Conservation (phyloP, 2,329 filamentous ascomycete species). For the Graphiopsis chlorocephala region DNA sequence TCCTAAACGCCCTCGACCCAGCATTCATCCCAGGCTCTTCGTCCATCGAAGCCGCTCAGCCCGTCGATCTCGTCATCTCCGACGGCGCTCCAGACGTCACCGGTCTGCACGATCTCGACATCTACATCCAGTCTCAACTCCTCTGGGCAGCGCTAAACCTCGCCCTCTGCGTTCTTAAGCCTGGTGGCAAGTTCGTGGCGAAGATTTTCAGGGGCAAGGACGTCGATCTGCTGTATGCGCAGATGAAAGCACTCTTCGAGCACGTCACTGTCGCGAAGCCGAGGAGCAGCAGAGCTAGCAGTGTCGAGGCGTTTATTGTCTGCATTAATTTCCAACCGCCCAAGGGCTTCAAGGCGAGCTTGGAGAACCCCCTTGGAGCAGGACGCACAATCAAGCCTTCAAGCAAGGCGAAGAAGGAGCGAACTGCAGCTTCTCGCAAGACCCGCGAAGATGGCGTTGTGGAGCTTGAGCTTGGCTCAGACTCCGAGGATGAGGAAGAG, state of each 20-base stretch:
- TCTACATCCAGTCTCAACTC: slow-evolving; percentile 94
- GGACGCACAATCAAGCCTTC: slow-evolving; percentile 50
- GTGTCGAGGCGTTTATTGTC: slow-evolving; percentile 94
- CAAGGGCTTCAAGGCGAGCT: slow-evolving; percentile 67
- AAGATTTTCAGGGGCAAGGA: slow-evolving; percentile 96
- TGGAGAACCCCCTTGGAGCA: slow-evolving; percentile 71
- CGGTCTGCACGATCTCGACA: slow-evolving; percentile 93
- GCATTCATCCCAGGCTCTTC: slow-evolving; percentile 43
- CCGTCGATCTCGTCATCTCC: slow-evolving; percentile 89
- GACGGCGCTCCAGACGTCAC: slow-evolving; percentile 97
- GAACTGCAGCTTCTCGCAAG: slow-evolving; percentile 28
- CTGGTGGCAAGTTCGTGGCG: slow-evolving; percentile 92
- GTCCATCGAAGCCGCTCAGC: slow-evolving; percentile 58
- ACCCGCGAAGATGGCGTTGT: slow-evolving; percentile 47
- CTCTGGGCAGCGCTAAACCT: slow-evolving; percentile 93
- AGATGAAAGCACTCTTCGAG: slow-evolving; percentile 87
- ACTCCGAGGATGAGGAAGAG: slow-evolving; percentile 38
- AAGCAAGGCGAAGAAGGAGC: slow-evolving; percentile 12
- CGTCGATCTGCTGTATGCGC: slow-evolving; percentile 91
- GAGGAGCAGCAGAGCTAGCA: slow-evolving; percentile 89
- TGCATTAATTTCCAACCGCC: slow-evolving; percentile 87
- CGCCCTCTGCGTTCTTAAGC: slow-evolving; percentile 85
- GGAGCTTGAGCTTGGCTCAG: slow-evolving; percentile 48
- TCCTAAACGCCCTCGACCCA: slow-evolving; percentile 80
- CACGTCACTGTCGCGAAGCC: slow-evolving; percentile 90